Evolutionary conservation across 768 basidiomycete genomes (phyloP).

Genomic region (Xerocomellus chrysenteron): DNA sequence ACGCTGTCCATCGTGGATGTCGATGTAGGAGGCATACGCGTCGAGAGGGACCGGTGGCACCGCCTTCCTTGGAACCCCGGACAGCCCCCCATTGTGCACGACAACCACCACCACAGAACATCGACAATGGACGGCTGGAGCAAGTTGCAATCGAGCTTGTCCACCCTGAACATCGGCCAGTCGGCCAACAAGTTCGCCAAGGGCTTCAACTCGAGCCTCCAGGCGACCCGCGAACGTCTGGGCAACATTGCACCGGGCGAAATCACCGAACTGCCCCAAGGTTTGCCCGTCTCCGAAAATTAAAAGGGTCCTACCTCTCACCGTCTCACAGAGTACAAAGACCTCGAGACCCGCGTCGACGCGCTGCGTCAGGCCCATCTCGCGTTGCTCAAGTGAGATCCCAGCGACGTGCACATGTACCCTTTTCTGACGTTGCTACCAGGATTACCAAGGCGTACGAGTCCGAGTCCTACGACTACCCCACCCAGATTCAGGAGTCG

Average conservation of each 20-base stretch:
- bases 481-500: slow-evolving; percentile 84
- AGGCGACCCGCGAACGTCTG: slow-evolving; percentile 83
- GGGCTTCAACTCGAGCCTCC: slow-evolving; percentile 77
- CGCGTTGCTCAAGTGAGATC: slow-evolving; percentile 68
- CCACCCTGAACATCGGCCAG: slow-evolving; percentile 67
- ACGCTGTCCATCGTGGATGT: slow-evolving; percentile 42
- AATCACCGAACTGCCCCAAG: slow-evolving; percentile 92
- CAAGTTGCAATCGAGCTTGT: slow-evolving; percentile 63
- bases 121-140: slow-evolving; percentile 55
- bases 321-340: slow-evolving; percentile 82
- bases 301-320: background rate
- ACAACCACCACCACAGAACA: slow-evolving; percentile 2
- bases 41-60: slow-evolving; percentile 26
- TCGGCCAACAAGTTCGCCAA: slow-evolving; percentile 76
- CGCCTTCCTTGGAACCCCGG: slow-evolving; percentile 10
- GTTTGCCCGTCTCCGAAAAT: slow-evolving; percentile 34
- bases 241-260: slow-evolving; percentile 91
- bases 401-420: background rate
- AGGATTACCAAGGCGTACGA: slow-evolving; percentile 91
- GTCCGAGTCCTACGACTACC: slow-evolving; percentile 86
- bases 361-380: slow-evolving; percentile 80
- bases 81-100: background rate
- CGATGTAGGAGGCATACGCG: slow-evolving; percentile 29
- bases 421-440: background rate
- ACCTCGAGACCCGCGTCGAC: slow-evolving; percentile 93